phyloP scores from a whole-genome alignment of 805 yeast species.

The Sugiyamaella smithiae region DNA sequence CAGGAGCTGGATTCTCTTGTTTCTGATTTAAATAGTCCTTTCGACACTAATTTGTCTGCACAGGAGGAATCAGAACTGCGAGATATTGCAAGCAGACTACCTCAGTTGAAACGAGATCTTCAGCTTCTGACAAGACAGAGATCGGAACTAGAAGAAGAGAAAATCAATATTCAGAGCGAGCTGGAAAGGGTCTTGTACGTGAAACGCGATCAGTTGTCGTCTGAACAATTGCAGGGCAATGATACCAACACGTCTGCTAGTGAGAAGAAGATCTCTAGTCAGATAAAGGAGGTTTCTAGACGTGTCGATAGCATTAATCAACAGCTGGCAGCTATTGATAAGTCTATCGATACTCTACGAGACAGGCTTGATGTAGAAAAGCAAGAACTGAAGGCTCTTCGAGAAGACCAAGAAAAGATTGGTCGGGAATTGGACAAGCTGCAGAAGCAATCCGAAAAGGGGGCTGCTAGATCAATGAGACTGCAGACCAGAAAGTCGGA shows the following conservation, averaged over 20 bases:
- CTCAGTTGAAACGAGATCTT: conserved; percentile 41
- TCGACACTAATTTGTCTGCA: conserved; percentile 49
- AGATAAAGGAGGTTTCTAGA: conserved; percentile 30
- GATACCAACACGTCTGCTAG: conserved; percentile 10
- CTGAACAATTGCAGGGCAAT: not conserved
- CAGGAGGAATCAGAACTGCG: conserved; percentile 48
- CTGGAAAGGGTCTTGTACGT: conserved; percentile 58
- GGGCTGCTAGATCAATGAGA: conserved; percentile 58
- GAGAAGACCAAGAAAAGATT: conserved; percentile 54
- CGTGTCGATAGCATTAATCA: conserved; percentile 19
- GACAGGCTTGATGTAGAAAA: conserved; percentile 36
- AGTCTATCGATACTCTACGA: conserved; percentile 14
- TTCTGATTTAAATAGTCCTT: conserved; percentile 52
- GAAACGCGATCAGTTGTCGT: conserved; percentile 41
- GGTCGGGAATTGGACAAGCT: conserved; percentile 57
- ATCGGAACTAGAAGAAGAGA: conserved; percentile 45
- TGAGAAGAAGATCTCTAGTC: conserved; percentile 20
- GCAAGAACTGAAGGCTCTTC: conserved; percentile 45
- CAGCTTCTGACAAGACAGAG: conserved; percentile 41
- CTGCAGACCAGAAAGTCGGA: conserved; percentile 65
- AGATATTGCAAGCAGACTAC: conserved; percentile 37
- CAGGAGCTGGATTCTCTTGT: conserved; percentile 44
- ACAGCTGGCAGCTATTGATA: conserved; percentile 14
- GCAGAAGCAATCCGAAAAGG: conserved; percentile 63
- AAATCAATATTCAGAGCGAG: conserved; percentile 52